Conservation (phyloP, 2,329 filamentous ascomycete species). For the Colletotrichum agaves region DNA sequence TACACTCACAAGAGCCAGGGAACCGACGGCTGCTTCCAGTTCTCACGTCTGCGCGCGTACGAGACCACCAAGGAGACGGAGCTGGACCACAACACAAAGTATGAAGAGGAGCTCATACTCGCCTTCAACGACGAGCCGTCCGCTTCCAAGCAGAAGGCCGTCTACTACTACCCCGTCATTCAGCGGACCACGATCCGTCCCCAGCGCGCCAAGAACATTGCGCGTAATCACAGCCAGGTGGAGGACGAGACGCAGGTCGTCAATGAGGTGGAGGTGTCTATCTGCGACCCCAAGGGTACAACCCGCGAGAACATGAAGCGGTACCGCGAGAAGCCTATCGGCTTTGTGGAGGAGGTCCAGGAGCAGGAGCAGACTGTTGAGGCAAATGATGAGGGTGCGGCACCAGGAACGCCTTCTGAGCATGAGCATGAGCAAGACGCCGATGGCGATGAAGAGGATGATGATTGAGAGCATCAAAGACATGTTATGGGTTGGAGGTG, state of each 20-base stretch:
- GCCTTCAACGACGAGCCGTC: constrained; percentile 63
- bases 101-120: constrained; percentile 71
- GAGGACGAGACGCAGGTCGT: constrained; percentile 62
- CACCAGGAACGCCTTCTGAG: constrained; percentile 41
- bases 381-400: constrained; percentile 18
- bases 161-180: constrained; percentile 76
- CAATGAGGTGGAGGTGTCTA: constrained; percentile 65
- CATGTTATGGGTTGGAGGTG: background rate
- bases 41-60: constrained; percentile 71
- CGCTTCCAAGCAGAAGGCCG: constrained; percentile 62
- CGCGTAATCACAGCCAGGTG: constrained; percentile 59
- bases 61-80: constrained; percentile 70
- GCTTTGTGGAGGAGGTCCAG: constrained; percentile 54
- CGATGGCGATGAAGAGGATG: constrained; percentile 59
- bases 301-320: constrained; percentile 61
- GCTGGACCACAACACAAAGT: constrained; percentile 68
- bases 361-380: constrained; percentile 37
- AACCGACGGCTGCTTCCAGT: constrained; percentile 64
- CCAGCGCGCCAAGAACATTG: constrained; percentile 72
- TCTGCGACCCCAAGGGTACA: constrained; percentile 66
- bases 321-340: constrained; percentile 65
- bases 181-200: constrained; percentile 71
- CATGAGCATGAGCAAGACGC: constrained; percentile 47
- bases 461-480: constrained; percentile 33
- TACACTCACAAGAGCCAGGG: constrained; percentile 63